These are phyloP conservation scores for Amylocarpus encephaloides DNA, from an alignment of 2,329 filamentous ascomycete genomes.

Conservation along the genomic window DNA sequence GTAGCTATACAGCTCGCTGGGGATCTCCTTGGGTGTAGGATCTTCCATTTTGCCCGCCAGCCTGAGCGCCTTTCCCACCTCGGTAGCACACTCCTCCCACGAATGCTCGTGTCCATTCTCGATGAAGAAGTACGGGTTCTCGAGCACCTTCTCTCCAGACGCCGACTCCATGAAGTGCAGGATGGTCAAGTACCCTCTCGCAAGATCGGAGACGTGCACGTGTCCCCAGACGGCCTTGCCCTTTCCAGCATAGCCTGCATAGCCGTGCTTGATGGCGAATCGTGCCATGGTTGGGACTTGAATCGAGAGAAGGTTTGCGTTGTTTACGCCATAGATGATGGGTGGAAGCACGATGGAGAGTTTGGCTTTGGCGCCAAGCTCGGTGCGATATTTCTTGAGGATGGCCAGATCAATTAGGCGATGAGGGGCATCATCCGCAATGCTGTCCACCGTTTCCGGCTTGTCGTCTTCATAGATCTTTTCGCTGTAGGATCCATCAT, in stretches of 20 bases:
- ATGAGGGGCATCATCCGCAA: constrained; percentile 39
- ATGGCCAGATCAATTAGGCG: constrained; percentile 41
- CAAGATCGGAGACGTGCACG: constrained; percentile 43
- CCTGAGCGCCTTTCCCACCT: constrained; percentile 35
- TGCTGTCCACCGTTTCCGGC: constrained; percentile 35
- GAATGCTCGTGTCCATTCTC: constrained; percentile 39
- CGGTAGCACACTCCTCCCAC: constrained; percentile 36
- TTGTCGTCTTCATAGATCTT: constrained; percentile 38
- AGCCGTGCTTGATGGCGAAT: constrained; percentile 43
- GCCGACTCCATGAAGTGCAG: constrained; percentile 39
- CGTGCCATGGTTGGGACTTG: constrained; percentile 42
- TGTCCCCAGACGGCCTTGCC: constrained; percentile 37
- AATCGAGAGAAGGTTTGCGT: constrained; percentile 39
- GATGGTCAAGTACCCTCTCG: constrained; percentile 38
- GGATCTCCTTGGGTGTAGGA: constrained; percentile 33
- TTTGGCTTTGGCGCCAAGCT: constrained; percentile 31
- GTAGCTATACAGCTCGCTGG: constrained; percentile 35
- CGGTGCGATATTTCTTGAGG: constrained; percentile 31
- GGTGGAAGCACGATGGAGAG: constrained; percentile 43
- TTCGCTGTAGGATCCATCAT: constrained; percentile 24
- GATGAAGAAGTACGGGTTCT: constrained; percentile 45
- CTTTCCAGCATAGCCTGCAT: constrained; percentile 38
- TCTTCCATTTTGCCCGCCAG: constrained; percentile 34
- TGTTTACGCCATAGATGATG: constrained; percentile 40
- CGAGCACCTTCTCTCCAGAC: too few species aligned